Evolutionary conservation across 257 asterid genomes (phyloP).

Genomic region (Primulina eburnea): DNA sequence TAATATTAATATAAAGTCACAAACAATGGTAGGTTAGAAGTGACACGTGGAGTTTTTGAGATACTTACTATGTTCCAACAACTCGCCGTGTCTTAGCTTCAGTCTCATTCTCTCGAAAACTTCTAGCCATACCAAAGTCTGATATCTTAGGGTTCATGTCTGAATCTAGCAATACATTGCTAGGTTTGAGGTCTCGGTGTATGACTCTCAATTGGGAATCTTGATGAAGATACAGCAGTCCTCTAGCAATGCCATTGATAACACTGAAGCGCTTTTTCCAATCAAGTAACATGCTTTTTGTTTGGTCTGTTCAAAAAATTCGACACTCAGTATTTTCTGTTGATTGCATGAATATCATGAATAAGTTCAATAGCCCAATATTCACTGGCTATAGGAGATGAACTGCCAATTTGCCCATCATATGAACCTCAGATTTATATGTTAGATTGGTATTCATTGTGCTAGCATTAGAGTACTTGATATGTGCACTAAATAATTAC

Average conservation of each 20-base stretch:
- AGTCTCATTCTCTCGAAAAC: slow-evolving; percentile 27
- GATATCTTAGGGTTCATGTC: slow-evolving; percentile 35
- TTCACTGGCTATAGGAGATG: neutral
- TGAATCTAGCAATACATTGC: slow-evolving; percentile 37
- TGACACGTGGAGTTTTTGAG: neutral
- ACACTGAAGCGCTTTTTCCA: slow-evolving; percentile 30
- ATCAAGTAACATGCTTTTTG: slow-evolving; percentile 19
- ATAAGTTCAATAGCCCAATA: neutral
- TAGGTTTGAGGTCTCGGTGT: slow-evolving; percentile 38
- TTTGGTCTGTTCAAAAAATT: slow-evolving; percentile 26
- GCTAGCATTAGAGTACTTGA: too few species aligned
- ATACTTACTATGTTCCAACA: slow-evolving; percentile 36
- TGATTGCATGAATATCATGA: neutral
- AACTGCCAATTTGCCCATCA: neutral
- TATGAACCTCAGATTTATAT: neutral
- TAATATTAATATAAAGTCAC: too few species aligned
- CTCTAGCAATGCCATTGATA: slow-evolving; percentile 33
- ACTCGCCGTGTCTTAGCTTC: slow-evolving; percentile 26
- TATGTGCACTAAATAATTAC: too few species aligned
- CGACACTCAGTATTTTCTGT: neutral
- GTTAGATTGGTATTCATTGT: neutral
- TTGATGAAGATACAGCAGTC: slow-evolving; percentile 44
- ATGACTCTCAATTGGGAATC: slow-evolving; percentile 42
- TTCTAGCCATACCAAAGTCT: slow-evolving; percentile 37
- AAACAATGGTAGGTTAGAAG: neutral